A percentile compares a stretch with the other conserved stretches of the same genome.
phyloP scores from a whole-genome alignment of 106 monocot species.

The Allium fistulosum region DNA sequence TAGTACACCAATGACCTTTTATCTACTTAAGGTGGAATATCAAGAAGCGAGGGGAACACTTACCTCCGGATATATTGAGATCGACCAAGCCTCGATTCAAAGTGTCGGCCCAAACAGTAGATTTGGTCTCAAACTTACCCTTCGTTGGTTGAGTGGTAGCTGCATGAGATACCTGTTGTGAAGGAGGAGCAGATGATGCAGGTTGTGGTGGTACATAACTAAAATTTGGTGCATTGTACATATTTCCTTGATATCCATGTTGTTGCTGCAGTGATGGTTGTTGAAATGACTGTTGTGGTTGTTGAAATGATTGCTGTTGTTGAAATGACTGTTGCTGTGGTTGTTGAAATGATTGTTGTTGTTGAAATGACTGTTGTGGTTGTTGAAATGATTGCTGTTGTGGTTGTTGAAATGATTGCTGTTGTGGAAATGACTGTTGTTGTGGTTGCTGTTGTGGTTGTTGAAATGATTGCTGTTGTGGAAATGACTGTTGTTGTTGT shows the following conservation, averaged over 20 bases:
- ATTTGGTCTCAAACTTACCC: constrained; percentile 91
- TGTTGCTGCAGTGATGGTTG: constrained; percentile 16
- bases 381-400: too few relatives aligned
- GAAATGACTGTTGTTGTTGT: too few relatives aligned
- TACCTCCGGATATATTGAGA: constrained; percentile 97
- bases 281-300: constrained; percentile 5
- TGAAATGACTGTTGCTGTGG: too few relatives aligned
- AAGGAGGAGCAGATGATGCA: constrained; percentile 4
- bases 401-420: too few relatives aligned
- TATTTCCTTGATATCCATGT: constrained; percentile 10
- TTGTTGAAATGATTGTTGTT: not conserved
- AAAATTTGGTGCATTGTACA: not conserved
- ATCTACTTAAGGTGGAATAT: too few relatives aligned
- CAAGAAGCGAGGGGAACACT: constrained; percentile 16
- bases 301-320: not conserved
- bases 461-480: too few relatives aligned
- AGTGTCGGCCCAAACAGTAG: constrained; percentile 93
- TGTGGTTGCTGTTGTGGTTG: too few relatives aligned
- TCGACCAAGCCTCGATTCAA: constrained; percentile 86
- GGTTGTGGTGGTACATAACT: constrained; percentile 19
- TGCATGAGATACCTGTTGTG: constrained; percentile 11
- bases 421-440: too few relatives aligned
- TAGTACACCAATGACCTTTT: too few relatives aligned
- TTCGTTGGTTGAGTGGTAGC: constrained; percentile 22
- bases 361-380: too few relatives aligned